These are phyloP conservation scores for Russula abietina DNA, from an alignment of 768 basidiomycete species.

Conservation along the genomic window DNA sequence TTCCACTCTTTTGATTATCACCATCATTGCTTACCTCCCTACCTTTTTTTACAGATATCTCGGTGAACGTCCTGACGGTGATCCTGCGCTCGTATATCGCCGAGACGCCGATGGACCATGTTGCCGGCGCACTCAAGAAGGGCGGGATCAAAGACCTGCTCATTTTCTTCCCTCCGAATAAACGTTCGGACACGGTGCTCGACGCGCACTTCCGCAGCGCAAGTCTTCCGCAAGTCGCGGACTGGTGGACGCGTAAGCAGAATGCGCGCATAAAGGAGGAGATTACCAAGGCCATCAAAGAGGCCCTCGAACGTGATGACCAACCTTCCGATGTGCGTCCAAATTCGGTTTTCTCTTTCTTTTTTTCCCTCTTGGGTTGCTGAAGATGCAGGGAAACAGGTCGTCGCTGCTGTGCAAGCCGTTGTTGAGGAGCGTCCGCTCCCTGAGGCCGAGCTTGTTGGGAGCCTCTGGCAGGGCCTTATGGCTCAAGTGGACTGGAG, in stretches of 20 bases:
- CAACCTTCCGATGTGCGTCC: conserved; percentile 55
- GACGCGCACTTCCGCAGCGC: conserved; percentile 85
- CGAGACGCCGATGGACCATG: conserved; percentile 86
- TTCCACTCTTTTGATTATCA: no score
- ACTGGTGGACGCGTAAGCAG: conserved; percentile 93
- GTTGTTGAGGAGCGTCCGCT: conserved; percentile 76
- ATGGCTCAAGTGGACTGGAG: conserved; percentile 86
- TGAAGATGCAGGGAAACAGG: conserved; percentile 39
- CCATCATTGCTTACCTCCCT: not conserved
- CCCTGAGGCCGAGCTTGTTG: conserved; percentile 76
- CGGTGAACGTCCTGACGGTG: conserved; percentile 65
- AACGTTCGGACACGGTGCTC: conserved; percentile 63
- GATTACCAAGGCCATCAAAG: conserved; percentile 61
- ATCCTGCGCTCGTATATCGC: conserved; percentile 78
- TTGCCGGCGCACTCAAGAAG: conserved; percentile 72
- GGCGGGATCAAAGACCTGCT: conserved; percentile 83
- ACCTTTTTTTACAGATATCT: conserved; percentile 51
- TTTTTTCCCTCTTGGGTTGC: not conserved
- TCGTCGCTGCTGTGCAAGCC: conserved; percentile 64
- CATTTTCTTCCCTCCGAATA: conserved; percentile 81
- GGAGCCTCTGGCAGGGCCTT: conserved; percentile 89
- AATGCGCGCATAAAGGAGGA: conserved; percentile 75
- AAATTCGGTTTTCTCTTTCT: not conserved
- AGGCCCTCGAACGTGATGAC: conserved; percentile 66
- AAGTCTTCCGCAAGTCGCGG: conserved; percentile 71